Base-by-base conservation (phyloP, 2,329 filamentous ascomycete genomes). In the Aspergillus caelatus region DNA sequence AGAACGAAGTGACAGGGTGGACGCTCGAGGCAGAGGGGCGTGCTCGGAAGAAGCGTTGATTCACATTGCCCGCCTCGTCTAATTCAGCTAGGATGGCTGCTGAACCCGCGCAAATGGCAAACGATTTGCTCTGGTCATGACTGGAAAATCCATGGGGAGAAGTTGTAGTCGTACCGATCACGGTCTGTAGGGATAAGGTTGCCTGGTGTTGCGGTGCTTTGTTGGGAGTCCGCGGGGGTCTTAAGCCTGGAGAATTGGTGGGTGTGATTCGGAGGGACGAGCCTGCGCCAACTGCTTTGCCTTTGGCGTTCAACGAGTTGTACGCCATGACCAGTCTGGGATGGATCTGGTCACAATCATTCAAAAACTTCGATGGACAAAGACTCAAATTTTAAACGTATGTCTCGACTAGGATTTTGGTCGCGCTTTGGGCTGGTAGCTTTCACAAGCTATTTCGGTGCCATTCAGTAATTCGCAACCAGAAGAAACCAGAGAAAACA, bases 31-130 rank as follows among this genome's bases (percentile, higher is more conserved):
- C 83, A 11, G 84, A 84, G 12, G 94, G 93, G 36, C 92, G 88
- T 46, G 94, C 95, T 74, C 93, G 88, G 81, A 92, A 98, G 82
- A 98, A 98, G 64, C 93, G 90, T 76, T 98, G 94, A 1, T 85
- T 86, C 72, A 89, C 79, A 63, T 82, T 78, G 65, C 85, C 74
- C 36, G 91, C 84, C 58, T 88, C 86, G 67, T 92, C 87, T 58
- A 97, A 84, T 69, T 91, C 89, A 9, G 94, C 92, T 21, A 98
- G 87, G 0, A 99, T 92, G n/a, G 93, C 94, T 50, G 94, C 93
- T 11, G 93, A 95, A 61, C 95, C 95, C 10, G 95, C 94, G 67
- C 93, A 94, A 76, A 96, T 95, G 61, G 93, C 93, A 78, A 98
- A 97, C 57, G 84, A 84, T 62, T 81, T 82, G 59, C 86, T 89